Evolutionary conservation across 495 filamentous ascomycete species (phyloP), one percentile per base, ranked within the genome.

Genomic region (Recurvomyces mirabilis): DNA sequence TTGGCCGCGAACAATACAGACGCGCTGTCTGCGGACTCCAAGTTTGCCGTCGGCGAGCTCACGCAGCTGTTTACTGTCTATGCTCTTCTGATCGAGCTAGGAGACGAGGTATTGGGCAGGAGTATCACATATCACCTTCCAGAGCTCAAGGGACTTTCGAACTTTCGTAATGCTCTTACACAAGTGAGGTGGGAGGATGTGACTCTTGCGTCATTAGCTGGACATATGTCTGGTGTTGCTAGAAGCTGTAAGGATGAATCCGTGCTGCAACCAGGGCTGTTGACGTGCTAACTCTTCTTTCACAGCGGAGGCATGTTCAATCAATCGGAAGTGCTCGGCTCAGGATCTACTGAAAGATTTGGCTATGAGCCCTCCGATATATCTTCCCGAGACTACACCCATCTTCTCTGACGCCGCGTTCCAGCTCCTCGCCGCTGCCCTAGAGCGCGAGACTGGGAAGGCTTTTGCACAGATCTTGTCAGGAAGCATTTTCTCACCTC

Each of bases 371-470:
- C 21, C 38, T 4, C 38, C 22, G 4, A 29, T 41, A 15, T 5
- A 41, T 10, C 24, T 41, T n/a, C 38, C 38, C 13, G 38, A 29
- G 10, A 41, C 38, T 11, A 49, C 39, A 18, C 32, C 55, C 2
- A 36, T 41, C 26, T 54, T 55, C 20, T 49, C 43, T 17, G 26
- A 44, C 25, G 34, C 32, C 1, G 55, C 20, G 0, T 43, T 58
- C 21, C 14, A 52, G 31, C 28, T 55, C 17, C 33, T 58, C 1
- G 55, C 35, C 1, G 49, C 41, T 18, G 52, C 47, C 1, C 47
- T 55, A 18, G 52, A 52, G 38, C 24, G 9, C n/a, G 4, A 44
- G 43, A 5, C 37, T 34, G 17, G 48, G 47, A 19, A 6, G 25
- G 13, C 3, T 20, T 39, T n/a, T n/a, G n/a, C n/a, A n/a, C n/a